These are phyloP conservation scores for Debaryomyces psychrophilus DNA, from an alignment of 1,139 yeast genomes.

Conservation along the genomic window DNA sequence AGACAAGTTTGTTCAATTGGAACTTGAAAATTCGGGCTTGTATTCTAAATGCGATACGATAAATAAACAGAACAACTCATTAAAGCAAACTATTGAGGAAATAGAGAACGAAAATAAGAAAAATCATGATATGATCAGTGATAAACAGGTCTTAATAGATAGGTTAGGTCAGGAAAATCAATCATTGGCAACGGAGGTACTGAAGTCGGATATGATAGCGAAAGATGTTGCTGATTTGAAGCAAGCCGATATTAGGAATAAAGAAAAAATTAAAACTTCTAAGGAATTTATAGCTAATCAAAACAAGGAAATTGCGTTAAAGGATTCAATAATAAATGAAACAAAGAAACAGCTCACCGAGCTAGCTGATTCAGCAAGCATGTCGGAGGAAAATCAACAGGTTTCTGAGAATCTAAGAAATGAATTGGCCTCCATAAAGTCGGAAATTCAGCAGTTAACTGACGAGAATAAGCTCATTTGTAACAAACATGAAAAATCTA, in stretches of 20 bases:
- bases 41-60: not conserved
- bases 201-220: not conserved
- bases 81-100: not conserved
- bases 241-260: not conserved
- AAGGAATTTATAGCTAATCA: not conserved
- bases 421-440: not conserved
- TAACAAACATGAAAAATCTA: constrained; percentile 1
- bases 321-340: not conserved
- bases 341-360: not conserved
- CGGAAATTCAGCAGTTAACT: not conserved
- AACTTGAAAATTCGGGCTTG: not conserved
- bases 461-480: constrained; percentile 5
- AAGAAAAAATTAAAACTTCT: not conserved
- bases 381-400: not conserved
- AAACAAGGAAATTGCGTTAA: not conserved
- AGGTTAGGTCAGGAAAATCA: not conserved
- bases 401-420: not conserved
- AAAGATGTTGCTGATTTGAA: not conserved
- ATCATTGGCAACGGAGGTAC: not conserved
- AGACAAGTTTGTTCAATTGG: not conserved
- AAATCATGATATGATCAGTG: not conserved
- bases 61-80: not conserved
- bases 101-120: not conserved
- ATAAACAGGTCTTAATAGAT: not conserved
- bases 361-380: not conserved